These are phyloP conservation scores for Aspergillus sclerotiicarbonarius DNA, from an alignment of 495 filamentous ascomycete species.

Conservation along the genomic window DNA sequence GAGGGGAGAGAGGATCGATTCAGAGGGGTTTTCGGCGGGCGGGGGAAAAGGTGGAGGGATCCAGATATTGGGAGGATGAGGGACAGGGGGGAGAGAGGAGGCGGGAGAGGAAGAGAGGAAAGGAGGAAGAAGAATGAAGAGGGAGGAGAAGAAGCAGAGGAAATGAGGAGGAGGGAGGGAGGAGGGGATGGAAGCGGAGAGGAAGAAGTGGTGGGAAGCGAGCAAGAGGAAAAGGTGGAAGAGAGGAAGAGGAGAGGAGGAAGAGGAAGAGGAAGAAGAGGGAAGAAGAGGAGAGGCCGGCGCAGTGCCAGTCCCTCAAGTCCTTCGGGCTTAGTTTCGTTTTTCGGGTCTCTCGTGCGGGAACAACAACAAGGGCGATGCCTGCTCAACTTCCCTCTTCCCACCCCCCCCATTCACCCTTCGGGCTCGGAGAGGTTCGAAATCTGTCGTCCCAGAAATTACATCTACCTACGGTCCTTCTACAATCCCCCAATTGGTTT, in stretches of 20 bases:
- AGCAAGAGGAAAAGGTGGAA: conserved; percentile 25
- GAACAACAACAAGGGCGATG: not conserved
- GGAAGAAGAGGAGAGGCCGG: conserved; percentile 20
- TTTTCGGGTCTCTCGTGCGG: not conserved
- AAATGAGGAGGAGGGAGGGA: conserved; percentile 21
- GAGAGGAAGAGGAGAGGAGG: conserved; percentile 24
- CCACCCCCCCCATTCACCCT: not conserved
- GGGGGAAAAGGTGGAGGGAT: conserved; percentile 32
- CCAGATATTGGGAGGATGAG: conserved; percentile 24
- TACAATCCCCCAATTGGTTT: not conserved
- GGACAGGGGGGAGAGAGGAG: conserved; percentile 18
- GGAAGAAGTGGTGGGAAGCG: conserved; percentile 17
- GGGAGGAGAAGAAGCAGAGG: conserved; percentile 8
- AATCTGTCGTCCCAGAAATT: not conserved
- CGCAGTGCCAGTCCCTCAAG: too few species aligned
- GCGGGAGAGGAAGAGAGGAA: conserved; percentile 19
- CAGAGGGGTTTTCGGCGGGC: conserved; percentile 23
- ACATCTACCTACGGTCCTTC: not conserved
- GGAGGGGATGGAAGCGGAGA: conserved; percentile 18
- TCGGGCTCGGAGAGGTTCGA: not conserved
- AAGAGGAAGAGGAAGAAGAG: conserved; percentile 29
- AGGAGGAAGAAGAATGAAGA: conserved; percentile 22
- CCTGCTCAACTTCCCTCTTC: not conserved
- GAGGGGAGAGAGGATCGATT: conserved; percentile 6
- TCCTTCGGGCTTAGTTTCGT: not conserved